Percentiles rank a stretch among this genome's conserved stretches.
Evolutionary conservation across 2,329 filamentous ascomycete species (phyloP).

Genomic region (Claviceps sp.): DNA sequence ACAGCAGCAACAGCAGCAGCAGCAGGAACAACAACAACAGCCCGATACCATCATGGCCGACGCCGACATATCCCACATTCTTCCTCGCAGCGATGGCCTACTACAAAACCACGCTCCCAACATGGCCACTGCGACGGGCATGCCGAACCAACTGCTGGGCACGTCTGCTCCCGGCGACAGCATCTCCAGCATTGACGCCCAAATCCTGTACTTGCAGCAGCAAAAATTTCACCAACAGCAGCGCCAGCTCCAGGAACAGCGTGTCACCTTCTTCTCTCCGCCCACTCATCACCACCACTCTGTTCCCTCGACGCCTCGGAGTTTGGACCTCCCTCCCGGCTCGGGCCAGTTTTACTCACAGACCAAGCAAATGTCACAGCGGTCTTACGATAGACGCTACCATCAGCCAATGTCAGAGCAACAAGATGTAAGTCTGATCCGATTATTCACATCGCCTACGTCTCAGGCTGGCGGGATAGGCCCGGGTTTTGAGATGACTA

Average conservation of each 20-base stretch:
- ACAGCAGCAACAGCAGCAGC: slow-evolving; percentile 11
- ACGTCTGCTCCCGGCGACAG: slow-evolving; percentile 31
- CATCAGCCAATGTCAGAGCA: slow-evolving; percentile 56
- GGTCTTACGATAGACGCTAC: slow-evolving; percentile 51
- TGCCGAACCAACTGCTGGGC: slow-evolving; percentile 32
- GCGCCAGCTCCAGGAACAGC: slow-evolving; percentile 44
- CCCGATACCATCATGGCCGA: slow-evolving; percentile 24
- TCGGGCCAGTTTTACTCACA: slow-evolving; percentile 45
- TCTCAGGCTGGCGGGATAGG: too few species aligned
- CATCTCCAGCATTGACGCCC: slow-evolving; percentile 48
- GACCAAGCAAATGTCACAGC: slow-evolving; percentile 37
- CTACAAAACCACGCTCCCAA: slow-evolving; percentile 32
- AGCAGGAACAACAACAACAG: slow-evolving; percentile 14
- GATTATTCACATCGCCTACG: too few species aligned
- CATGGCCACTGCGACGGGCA: slow-evolving; percentile 32
- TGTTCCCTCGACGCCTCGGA: slow-evolving; percentile 69
- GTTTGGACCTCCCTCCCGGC: slow-evolving; percentile 58
- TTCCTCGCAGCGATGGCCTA: slow-evolving; percentile 20
- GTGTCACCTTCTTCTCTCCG: slow-evolving; percentile 35
- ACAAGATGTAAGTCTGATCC: slow-evolving; percentile 40
- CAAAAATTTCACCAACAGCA: slow-evolving; percentile 50
- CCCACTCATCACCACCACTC: slow-evolving; percentile 35
- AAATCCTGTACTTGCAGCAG: slow-evolving; percentile 52
- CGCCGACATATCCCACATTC: slow-evolving; percentile 16
- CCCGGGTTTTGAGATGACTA: background rate